Percentiles rank a stretch among this genome's conserved stretches.
Conservation (phyloP, 371 early-diverging fungal genomes). For the Mucor lusitanicus region DNA sequence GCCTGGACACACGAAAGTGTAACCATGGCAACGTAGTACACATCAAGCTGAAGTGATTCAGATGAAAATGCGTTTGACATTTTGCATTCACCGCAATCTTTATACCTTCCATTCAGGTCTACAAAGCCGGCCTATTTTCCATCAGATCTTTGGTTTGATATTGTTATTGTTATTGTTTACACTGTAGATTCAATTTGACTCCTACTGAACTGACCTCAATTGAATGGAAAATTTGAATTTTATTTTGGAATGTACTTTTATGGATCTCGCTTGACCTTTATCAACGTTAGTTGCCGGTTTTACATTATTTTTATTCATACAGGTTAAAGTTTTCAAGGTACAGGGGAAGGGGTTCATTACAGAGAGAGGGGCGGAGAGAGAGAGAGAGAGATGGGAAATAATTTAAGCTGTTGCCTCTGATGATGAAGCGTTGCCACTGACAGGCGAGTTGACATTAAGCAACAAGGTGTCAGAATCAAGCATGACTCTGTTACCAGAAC, state of each 20-base stretch:
- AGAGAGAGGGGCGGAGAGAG: neutral
- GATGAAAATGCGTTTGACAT: neutral
- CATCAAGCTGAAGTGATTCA: neutral
- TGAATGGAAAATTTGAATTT: neutral
- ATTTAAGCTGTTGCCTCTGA: neutral
- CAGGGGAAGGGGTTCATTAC: neutral
- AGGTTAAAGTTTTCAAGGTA: neutral
- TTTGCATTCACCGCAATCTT: neutral
- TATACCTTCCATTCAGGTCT: neutral
- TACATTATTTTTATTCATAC: neutral
- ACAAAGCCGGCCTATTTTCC: neutral
- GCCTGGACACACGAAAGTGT: neutral
- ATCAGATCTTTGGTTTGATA: neutral
- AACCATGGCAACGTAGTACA: neutral
- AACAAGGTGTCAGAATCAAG: conserved; percentile 90
- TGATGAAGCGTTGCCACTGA: neutral
- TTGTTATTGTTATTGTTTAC: conserved; percentile 3
- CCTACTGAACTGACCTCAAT: neutral
- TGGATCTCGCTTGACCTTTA: neutral
- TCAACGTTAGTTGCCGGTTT: neutral
- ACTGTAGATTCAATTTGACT: neutral
- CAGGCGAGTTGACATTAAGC: conserved; percentile 74
- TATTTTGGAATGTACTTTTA: neutral
- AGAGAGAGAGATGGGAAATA: neutral
- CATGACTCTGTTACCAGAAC: conserved; percentile 87